Base-by-base conservation (phyloP, 2,329 filamentous ascomycete species). In the Domatiomyces catenatus region DNA sequence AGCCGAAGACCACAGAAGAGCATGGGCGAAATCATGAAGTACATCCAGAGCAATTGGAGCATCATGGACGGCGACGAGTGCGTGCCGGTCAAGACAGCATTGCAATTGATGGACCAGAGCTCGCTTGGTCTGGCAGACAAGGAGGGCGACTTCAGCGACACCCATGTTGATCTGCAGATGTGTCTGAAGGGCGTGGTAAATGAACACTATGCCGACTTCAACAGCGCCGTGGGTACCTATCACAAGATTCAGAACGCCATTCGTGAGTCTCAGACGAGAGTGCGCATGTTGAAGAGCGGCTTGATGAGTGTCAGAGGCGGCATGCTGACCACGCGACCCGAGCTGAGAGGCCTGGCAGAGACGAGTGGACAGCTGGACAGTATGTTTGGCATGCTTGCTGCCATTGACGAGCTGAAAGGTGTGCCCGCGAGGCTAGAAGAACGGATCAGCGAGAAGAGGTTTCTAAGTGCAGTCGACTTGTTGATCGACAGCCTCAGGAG, bases 191-290 rank as follows among this genome's bases (percentile, higher is more conserved):
- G 82, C 32, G 94, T 98, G 60, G 92, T 98, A 22, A 94, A 98
- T 66, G 90, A 98, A 69, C 90, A 98, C 64, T 90, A 98, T 63
- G 92, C 98, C 67, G 93, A 92, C 46, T 98, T 98, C 75, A 98
- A 96, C 69, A 94, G 87, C 67, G 95, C 90, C 48, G 96, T 98
- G 56, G 92, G 90, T 66, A 96, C 90, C 18, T 98, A 96, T 64
- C 93, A 98, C 72, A 95, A 94, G 68, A 98, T 98, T 54, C 92
- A 98, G 66, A 80, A 82, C 48, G 94, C 87, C 67, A 92, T 98
- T 57, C 85, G 90, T 61, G 75, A 79, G 48, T 94, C 88, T 15
- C 92, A 98, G 67, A 81, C 81, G 61, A 81, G 87, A 53, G 86
- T 98, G 49, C 80, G 90, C 52, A 73, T 75, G 10, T 72, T 98